Conservation (phyloP, 2,329 filamentous ascomycete species). For the Penicillium sp. region DNA sequence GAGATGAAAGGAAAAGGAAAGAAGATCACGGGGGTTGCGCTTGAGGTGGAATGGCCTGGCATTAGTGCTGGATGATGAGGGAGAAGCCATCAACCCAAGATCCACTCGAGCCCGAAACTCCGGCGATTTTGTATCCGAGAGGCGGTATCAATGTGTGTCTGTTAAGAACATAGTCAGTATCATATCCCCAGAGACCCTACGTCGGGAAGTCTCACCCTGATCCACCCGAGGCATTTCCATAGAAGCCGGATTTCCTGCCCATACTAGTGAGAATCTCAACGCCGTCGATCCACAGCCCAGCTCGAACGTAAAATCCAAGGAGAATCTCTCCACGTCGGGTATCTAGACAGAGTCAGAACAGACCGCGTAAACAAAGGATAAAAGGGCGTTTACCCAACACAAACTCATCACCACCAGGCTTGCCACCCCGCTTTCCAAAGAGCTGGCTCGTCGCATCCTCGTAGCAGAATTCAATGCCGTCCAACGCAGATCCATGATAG, state of each 20-base stretch:
- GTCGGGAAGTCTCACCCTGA: slow-evolving; percentile 62
- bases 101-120: slow-evolving; percentile 75
- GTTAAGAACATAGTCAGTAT: slow-evolving; percentile 11
- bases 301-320: slow-evolving; percentile 76
- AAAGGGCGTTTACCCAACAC: slow-evolving; percentile 51
- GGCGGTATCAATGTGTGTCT: slow-evolving; percentile 88
- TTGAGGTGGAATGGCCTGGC: not conserved
- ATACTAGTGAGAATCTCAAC: slow-evolving; percentile 85
- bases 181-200: not conserved
- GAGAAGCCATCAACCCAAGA: slow-evolving; percentile 82
- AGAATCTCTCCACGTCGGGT: slow-evolving; percentile 79
- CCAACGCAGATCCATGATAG: slow-evolving; percentile 70
- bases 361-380: too few species aligned
- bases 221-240: slow-evolving; percentile 74
- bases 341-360: slow-evolving; percentile 37
- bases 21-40: not conserved
- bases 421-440: slow-evolving; percentile 76
- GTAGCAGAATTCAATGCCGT: slow-evolving; percentile 89
- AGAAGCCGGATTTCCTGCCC: slow-evolving; percentile 79
- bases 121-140: slow-evolving; percentile 80
- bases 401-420: slow-evolving; percentile 67
- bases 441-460: slow-evolving; percentile 80
- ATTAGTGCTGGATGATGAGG: slow-evolving; percentile 68
- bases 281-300: slow-evolving; percentile 77
- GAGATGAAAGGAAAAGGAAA: not conserved